Conservation (phyloP, 202 grass and related monocot species). For the Digitaria exilis region DNA sequence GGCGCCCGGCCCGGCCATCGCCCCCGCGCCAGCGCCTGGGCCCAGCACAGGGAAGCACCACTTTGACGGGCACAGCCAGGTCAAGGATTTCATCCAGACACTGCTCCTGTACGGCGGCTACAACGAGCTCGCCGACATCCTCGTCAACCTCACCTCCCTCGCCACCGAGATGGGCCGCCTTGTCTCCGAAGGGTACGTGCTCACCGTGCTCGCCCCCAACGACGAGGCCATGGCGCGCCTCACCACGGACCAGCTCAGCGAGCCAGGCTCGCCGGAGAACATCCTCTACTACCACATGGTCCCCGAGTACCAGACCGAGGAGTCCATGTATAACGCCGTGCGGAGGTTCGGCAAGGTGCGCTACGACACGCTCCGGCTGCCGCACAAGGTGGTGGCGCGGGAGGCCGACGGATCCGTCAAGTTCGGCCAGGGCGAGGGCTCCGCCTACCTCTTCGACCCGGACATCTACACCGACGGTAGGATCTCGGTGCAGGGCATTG, state of each 20-base stretch:
- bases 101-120: slow-evolving; percentile 82
- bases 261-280: slow-evolving; percentile 86
- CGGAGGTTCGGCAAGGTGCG: slow-evolving; percentile 82
- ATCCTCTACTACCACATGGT: slow-evolving; percentile 98
- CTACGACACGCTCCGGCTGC: slow-evolving; percentile 88
- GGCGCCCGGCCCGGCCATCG: slow-evolving; percentile 66
- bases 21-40: slow-evolving; percentile 47
- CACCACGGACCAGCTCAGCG: slow-evolving; percentile 90
- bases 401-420: slow-evolving; percentile 98
- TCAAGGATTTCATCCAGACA: slow-evolving; percentile 93
- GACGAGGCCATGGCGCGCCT: slow-evolving; percentile 85
- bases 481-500: slow-evolving; percentile 96
- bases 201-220: slow-evolving; percentile 84
- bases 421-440: slow-evolving; percentile 84
- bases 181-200: slow-evolving; percentile 89
- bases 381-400: slow-evolving; percentile 83
- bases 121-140: slow-evolving; percentile 89
- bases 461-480: slow-evolving; percentile 97
- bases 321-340: slow-evolving; percentile 99
- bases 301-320: slow-evolving; percentile 97
- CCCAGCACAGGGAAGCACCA: slow-evolving; percentile 59
- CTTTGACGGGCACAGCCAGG: slow-evolving; percentile 74
- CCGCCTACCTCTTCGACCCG: slow-evolving; percentile 95
- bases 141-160: slow-evolving; percentile 89
- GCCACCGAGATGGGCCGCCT: slow-evolving; percentile 88